phyloP scores from a whole-genome alignment of 2,329 filamentous ascomycete species.

The Penicillium sp. region DNA sequence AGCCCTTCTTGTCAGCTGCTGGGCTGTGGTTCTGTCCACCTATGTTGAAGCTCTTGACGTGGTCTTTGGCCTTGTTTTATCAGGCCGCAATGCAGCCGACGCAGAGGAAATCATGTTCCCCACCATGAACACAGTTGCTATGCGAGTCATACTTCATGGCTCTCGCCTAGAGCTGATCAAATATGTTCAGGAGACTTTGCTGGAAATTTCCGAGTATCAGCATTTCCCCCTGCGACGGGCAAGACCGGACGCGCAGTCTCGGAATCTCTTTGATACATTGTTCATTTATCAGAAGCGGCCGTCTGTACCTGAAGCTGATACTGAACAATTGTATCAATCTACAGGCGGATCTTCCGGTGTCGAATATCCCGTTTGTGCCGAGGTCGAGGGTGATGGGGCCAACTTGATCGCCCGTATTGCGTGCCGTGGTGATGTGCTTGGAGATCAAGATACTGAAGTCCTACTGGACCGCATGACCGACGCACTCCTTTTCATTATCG shows the following conservation, averaged over 20 bases:
- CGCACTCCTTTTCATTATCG: conserved; percentile 53
- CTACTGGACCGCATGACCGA: conserved; percentile 57
- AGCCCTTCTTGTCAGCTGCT: conserved; percentile 68
- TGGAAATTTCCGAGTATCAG: conserved; percentile 63
- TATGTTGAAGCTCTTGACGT: conserved; percentile 63
- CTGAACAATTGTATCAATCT: conserved; percentile 52
- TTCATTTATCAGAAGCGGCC: conserved; percentile 60
- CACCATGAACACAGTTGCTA: conserved; percentile 82
- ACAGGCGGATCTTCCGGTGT: conserved; percentile 60
- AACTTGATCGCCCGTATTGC: conserved; percentile 65
- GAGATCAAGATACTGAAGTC: conserved; percentile 39
- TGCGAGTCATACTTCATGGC: conserved; percentile 68
- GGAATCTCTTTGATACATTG: conserved; percentile 55
- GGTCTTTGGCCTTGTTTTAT: conserved; percentile 74
- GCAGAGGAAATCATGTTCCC: conserved; percentile 69
- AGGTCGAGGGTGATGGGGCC: conserved; percentile 61
- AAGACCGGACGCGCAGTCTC: conserved; percentile 46
- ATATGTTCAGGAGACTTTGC: conserved; percentile 67
- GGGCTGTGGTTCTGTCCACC: conserved; percentile 64
- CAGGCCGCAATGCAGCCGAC: conserved; percentile 70
- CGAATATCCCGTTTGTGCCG: conserved; percentile 76
- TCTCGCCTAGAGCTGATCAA: conserved; percentile 57
- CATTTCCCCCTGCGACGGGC: conserved; percentile 70
- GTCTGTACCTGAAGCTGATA: conserved; percentile 22
- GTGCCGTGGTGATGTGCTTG: conserved; percentile 54